phyloP scores from a whole-genome alignment of 2,329 filamentous ascomycete species.

The Diplocarpon rosae region DNA sequence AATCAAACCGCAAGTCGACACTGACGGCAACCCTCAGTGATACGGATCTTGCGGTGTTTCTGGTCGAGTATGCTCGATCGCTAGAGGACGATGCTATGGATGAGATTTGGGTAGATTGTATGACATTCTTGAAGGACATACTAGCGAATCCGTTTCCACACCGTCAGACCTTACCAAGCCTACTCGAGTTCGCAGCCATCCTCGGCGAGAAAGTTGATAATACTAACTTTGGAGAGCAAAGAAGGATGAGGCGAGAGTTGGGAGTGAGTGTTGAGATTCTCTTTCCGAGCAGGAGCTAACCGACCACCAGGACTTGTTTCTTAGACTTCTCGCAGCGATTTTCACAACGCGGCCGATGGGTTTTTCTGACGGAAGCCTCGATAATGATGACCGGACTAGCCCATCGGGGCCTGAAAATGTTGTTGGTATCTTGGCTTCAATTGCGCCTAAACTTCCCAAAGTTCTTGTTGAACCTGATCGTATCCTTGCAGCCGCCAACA shows the following conservation, averaged over 20 bases:
- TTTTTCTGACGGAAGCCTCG: slow-evolving; percentile 47
- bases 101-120: slow-evolving; percentile 94
- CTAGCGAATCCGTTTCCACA: slow-evolving; percentile 91
- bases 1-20: slow-evolving; percentile 72
- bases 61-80: slow-evolving; percentile 81
- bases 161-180: slow-evolving; percentile 72
- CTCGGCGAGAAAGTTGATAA: slow-evolving; percentile 94
- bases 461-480: slow-evolving; percentile 81
- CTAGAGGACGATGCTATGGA: slow-evolving; percentile 96
- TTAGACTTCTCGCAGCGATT: slow-evolving; percentile 79
- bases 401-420: slow-evolving; percentile 56
- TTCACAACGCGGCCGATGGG: slow-evolving; percentile 81
- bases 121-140: slow-evolving; percentile 79
- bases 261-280: slow-evolving; percentile 51
- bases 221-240: slow-evolving; percentile 91
- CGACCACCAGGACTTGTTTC: slow-evolving; percentile 63
- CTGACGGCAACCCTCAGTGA: slow-evolving; percentile 78
- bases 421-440: slow-evolving; percentile 64
- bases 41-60: slow-evolving; percentile 73
- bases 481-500: slow-evolving; percentile 63
- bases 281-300: slow-evolving; percentile 21
- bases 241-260: slow-evolving; percentile 81
- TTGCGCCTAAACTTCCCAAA: slow-evolving; percentile 70
- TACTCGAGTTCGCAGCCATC: slow-evolving; percentile 82
- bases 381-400: slow-evolving; percentile 30